Conservation (phyloP, 495 filamentous ascomycete genomes). For the Aspergillus wentii region DNA sequence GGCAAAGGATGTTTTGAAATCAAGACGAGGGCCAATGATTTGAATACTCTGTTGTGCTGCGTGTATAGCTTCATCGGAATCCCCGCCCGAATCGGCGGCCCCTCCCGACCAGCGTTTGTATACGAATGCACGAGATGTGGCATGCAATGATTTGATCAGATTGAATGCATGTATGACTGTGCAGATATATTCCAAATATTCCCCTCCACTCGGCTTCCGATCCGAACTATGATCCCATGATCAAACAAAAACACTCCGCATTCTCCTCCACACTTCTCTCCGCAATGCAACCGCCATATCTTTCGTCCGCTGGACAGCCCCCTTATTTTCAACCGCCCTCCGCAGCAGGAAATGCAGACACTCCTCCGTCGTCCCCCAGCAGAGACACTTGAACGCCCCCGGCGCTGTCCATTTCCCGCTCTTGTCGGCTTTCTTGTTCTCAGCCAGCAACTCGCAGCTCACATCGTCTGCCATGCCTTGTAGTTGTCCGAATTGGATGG, state of each 20-base stretch:
- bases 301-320: slow-evolving; percentile 65
- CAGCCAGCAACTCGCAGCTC: slow-evolving; percentile 63
- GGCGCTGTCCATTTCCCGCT: slow-evolving; percentile 21
- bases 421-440: slow-evolving; percentile 18
- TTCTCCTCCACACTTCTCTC: slow-evolving; percentile 51
- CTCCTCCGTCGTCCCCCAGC: slow-evolving; percentile 82
- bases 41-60: not conserved
- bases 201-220: too few species aligned
- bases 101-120: too few species aligned
- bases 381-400: slow-evolving; percentile 71
- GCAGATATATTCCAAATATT: too few species aligned
- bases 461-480: slow-evolving; percentile 97
- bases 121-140: too few species aligned
- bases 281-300: slow-evolving; percentile 64
- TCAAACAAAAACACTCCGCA: not conserved
- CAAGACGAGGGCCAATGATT: slow-evolving; percentile 11
- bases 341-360: slow-evolving; percentile 82
- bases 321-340: slow-evolving; percentile 78
- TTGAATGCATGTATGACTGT: too few species aligned
- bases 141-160: too few species aligned
- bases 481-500: slow-evolving; percentile 74
- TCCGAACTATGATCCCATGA: too few species aligned
- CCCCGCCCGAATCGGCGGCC: too few species aligned
- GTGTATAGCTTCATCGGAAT: too few species aligned
- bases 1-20: slow-evolving; percentile 9